These are phyloP conservation scores for Pythium aristosporum DNA, from an alignment of 352 stramenopile species.

Conservation along the genomic window DNA sequence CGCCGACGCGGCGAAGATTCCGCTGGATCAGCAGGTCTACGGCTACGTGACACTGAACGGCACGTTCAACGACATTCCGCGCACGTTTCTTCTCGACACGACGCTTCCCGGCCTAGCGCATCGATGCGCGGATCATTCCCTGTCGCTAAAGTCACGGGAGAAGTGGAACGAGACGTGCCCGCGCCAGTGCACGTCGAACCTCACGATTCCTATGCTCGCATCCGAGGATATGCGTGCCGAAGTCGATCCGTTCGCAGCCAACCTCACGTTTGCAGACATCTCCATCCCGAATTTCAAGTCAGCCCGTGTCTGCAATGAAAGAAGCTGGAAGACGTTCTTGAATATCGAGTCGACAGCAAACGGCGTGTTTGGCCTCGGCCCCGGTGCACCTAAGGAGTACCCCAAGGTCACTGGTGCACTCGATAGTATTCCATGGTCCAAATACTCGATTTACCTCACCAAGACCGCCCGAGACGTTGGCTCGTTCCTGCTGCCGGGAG, in stretches of 20 bases:
- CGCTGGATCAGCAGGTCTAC: background rate
- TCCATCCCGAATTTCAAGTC: slow-evolving; percentile 4
- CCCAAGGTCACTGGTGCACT: background rate
- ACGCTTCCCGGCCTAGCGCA: background rate
- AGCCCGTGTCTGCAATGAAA: slow-evolving; percentile 1
- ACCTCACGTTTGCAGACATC: slow-evolving; percentile 8
- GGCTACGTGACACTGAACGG: slow-evolving; percentile 6
- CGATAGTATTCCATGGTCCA: slow-evolving; percentile 15
- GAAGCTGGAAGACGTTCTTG: background rate
- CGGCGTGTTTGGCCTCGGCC: slow-evolving; percentile 9
- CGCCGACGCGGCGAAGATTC: slow-evolving; percentile 1
- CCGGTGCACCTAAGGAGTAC: background rate
- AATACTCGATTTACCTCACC: slow-evolving; percentile 15
- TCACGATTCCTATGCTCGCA: background rate
- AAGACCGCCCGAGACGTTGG: background rate
- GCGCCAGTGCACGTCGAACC: background rate
- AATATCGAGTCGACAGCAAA: background rate
- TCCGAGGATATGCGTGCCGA: background rate
- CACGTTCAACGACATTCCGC: slow-evolving; percentile 12
- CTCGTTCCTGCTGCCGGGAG: slow-evolving; percentile 6
- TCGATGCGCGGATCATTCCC: background rate
- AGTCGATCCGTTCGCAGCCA: slow-evolving; percentile 2
- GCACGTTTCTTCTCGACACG: slow-evolving; percentile 4
- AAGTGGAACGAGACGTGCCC: background rate
- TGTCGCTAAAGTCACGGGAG: background rate